Percentiles rank a stretch among this genome's conserved stretches.
Conservation (phyloP, 805 yeast species). For the Clavispora santaluciae region DNA sequence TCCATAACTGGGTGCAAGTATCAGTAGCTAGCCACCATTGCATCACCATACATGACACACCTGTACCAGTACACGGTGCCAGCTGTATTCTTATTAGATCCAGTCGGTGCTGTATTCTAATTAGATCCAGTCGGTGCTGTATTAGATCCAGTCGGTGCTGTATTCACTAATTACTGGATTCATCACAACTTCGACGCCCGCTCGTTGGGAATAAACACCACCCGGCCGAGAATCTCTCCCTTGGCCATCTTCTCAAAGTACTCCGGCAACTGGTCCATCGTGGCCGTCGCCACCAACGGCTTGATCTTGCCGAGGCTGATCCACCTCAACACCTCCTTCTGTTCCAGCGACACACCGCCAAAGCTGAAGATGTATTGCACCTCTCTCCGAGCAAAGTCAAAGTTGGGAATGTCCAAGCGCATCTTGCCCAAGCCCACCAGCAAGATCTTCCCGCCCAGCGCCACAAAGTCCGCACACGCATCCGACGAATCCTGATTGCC, state of each 20-base stretch:
- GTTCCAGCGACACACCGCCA: constrained; percentile 44
- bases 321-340: constrained; percentile 40
- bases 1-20: too few species aligned
- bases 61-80: too few species aligned
- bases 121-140: too few species aligned
- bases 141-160: too few species aligned
- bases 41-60: too few species aligned
- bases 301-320: constrained; percentile 33
- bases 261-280: constrained; percentile 33
- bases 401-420: constrained; percentile 27
- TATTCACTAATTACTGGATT: too few species aligned
- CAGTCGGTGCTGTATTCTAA: too few species aligned
- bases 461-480: constrained; percentile 27
- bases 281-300: constrained; percentile 28
- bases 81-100: too few species aligned
- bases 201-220: constrained; percentile 25
- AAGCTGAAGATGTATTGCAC: constrained; percentile 34
- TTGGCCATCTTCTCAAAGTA: constrained; percentile 28
- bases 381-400: constrained; percentile 38
- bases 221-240: constrained; percentile 39
- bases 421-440: constrained; percentile 41
- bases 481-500: constrained; percentile 28
- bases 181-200: constrained; percentile 7
- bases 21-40: too few species aligned
- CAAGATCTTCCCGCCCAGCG: constrained; percentile 32